These are phyloP conservation scores for Ilyonectria destructans DNA, from an alignment of 2,329 filamentous ascomycete species.

Conservation along the genomic window DNA sequence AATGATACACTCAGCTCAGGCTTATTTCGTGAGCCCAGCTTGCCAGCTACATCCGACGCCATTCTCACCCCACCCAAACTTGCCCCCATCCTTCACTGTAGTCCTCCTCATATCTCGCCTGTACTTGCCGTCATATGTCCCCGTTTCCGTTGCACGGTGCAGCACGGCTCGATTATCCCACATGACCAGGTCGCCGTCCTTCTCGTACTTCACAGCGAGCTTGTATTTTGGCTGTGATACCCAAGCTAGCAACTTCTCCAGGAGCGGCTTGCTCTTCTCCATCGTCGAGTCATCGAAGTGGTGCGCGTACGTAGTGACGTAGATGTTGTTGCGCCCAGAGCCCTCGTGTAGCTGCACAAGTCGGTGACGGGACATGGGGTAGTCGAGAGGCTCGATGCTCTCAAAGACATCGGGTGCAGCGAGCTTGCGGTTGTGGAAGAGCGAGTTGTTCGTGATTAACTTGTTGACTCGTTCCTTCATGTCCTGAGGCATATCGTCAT, in stretches of 20 bases:
- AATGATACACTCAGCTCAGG: not conserved
- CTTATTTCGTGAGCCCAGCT: conserved; percentile 8
- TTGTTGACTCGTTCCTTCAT: conserved; percentile 3
- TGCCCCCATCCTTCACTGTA: conserved; percentile 14
- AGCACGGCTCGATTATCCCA: conserved; percentile 22
- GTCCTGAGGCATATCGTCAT: conserved; percentile 15
- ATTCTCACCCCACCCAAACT: conserved; percentile 19
- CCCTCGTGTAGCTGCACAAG: conserved; percentile 13
- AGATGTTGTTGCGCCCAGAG: conserved; percentile 16
- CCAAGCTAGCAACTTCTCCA: conserved; percentile 13
- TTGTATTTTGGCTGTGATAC: conserved; percentile 22
- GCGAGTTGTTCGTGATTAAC: conserved; percentile 14
- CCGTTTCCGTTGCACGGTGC: conserved; percentile 11
- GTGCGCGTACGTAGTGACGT: conserved; percentile 15
- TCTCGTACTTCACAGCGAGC: conserved; percentile 12
- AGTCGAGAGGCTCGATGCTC: not conserved
- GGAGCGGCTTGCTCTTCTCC: conserved; percentile 16
- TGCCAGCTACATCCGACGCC: conserved; percentile 10
- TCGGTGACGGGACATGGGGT: conserved; percentile 17
- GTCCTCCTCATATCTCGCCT: conserved; percentile 23
- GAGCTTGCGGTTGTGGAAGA: conserved; percentile 16
- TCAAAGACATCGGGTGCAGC: conserved; percentile 14
- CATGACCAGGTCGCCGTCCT: conserved; percentile 15
- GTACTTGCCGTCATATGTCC: conserved; percentile 7
- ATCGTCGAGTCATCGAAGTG: conserved; percentile 15